Conservation (phyloP, 192 early-diverging fungal genomes). For the Coemansia sp. region DNA sequence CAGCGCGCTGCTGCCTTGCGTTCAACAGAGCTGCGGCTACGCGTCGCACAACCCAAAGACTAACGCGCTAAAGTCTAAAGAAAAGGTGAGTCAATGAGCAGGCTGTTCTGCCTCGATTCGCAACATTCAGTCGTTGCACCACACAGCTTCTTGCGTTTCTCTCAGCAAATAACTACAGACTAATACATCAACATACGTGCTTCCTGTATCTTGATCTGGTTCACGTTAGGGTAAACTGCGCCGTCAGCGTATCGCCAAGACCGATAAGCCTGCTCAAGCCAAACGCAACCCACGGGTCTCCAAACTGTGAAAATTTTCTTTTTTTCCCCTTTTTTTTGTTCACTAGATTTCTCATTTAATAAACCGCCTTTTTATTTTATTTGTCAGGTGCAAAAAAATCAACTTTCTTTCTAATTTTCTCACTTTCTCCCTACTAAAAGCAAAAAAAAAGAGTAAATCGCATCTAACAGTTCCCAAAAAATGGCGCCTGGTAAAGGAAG, state of each 20-base stretch:
- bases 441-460: background rate
- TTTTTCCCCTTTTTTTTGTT: background rate
- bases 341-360: background rate
- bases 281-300: conserved; percentile 41
- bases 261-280: conserved; percentile 43
- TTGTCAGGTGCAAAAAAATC: background rate
- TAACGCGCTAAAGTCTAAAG: conserved; percentile 34
- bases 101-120: too few species aligned
- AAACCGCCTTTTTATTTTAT: background rate
- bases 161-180: background rate
- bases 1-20: background rate
- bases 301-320: conserved; percentile 26
- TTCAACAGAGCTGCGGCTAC: background rate
- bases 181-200: background rate
- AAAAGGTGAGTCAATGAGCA: conserved; percentile 24
- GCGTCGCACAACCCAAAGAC: conserved; percentile 24
- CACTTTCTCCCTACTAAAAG: background rate
- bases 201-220: background rate
- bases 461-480: background rate
- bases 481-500: conserved; percentile 10
- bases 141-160: background rate
- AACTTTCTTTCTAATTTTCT: background rate
- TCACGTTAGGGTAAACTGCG: conserved; percentile 39
- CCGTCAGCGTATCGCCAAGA: conserved; percentile 48
- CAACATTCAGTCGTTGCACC: too few species aligned